A percentile compares a stretch with the other conserved stretches of the same genome.
These are phyloP conservation scores for Stephanodiscus triporus DNA, from an alignment of 108 stramenopile species.

Conservation along the genomic window DNA sequence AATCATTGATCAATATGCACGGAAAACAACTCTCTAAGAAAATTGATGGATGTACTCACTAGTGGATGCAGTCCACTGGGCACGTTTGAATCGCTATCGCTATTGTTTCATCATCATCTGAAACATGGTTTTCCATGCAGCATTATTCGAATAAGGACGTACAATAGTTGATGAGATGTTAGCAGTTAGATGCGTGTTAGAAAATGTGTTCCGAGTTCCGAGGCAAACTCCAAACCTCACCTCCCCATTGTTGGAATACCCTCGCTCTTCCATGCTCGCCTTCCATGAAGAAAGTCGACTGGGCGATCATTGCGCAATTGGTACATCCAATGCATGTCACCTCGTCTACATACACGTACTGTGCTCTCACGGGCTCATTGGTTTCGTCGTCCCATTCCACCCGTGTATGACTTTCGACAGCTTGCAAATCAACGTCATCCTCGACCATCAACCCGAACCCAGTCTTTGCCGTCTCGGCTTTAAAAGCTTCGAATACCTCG, in stretches of 20 bases:
- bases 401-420: conserved; percentile 72
- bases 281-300: conserved; percentile 93
- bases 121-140: background rate
- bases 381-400: conserved; percentile 76
- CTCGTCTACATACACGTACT: conserved; percentile 94
- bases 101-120: conserved; percentile 87
- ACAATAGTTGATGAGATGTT: background rate
- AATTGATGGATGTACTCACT: background rate
- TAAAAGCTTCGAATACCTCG: conserved; percentile 59
- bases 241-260: conserved; percentile 91
- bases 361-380: conserved; percentile 71
- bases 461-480: conserved; percentile 52
- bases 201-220: background rate
- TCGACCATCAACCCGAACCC: conserved; percentile 53
- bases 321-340: conserved; percentile 92
- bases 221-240: background rate
- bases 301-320: conserved; percentile 89
- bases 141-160: background rate
- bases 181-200: background rate
- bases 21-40: background rate
- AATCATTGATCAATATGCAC: background rate
- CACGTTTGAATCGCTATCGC: conserved; percentile 88
- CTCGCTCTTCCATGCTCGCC: conserved; percentile 86
- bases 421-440: conserved; percentile 60
- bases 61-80: conserved; percentile 93